phyloP scores from a whole-genome alignment of 2,329 filamentous ascomycete species.

The Cordyceps farinosa region DNA sequence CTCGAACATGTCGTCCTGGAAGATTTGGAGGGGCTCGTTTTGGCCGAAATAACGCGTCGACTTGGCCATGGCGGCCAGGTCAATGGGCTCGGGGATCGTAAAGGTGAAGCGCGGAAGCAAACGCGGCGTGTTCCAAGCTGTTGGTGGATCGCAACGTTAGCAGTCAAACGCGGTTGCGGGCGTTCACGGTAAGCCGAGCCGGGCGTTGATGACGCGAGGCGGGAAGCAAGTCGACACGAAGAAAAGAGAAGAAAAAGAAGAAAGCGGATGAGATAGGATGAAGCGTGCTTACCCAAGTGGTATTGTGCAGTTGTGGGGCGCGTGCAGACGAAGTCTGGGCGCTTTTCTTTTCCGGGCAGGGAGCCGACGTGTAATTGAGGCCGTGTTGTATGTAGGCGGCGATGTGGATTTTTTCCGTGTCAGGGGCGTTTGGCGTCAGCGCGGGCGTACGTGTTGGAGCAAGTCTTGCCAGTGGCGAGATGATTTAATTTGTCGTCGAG shows the following conservation, averaged over 20 bases:
- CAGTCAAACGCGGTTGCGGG: conserved; percentile 12
- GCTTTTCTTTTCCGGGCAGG: not conserved
- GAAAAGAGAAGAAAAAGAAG: not conserved
- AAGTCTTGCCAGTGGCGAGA: not conserved
- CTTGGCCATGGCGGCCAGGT: conserved; percentile 51
- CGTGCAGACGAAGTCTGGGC: conserved; percentile 1
- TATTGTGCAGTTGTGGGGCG: conserved; percentile 7
- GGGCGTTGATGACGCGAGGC: not conserved
- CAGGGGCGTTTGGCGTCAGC: conserved; percentile 4
- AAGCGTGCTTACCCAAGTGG: conserved; percentile 9
- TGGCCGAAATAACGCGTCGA: conserved; percentile 44
- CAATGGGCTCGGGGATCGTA: conserved; percentile 16
- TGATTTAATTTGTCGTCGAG: not conserved
- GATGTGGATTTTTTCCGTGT: conserved; percentile 9
- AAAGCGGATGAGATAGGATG: not conserved
- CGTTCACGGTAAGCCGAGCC: not conserved
- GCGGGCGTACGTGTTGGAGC: not conserved
- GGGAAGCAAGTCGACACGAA: not conserved
- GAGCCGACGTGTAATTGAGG: not conserved
- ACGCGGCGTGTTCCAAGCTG: conserved; percentile 8
- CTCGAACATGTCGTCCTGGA: conserved; percentile 49
- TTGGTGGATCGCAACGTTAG: conserved; percentile 5
- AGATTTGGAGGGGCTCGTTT: conserved; percentile 49
- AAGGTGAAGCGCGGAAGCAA: conserved; percentile 5
- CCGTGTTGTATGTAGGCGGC: not conserved